Evolutionary conservation across 2,329 filamentous ascomycete genomes (phyloP).

Genomic region (Coniochaeta sp.): DNA sequence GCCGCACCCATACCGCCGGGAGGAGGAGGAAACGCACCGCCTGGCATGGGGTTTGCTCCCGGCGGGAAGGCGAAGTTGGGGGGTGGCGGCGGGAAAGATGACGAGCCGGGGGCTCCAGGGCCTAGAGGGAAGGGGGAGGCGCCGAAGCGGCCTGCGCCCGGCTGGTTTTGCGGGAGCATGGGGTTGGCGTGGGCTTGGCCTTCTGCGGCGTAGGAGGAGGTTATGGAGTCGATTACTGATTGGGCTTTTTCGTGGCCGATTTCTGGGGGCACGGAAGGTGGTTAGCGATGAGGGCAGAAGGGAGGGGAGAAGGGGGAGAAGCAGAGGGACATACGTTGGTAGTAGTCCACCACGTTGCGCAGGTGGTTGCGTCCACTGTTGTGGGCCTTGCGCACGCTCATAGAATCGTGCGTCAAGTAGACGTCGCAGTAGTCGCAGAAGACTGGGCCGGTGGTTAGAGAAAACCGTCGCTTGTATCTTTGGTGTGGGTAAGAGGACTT

Average conservation of each 20-base stretch:
- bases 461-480: neutral
- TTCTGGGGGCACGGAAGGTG: constrained; percentile 45
- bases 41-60: constrained; percentile 25
- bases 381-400: constrained; percentile 98
- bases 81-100: constrained; percentile 23
- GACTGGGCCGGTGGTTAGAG: constrained; percentile 39
- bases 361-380: constrained; percentile 95
- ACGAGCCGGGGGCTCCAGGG: constrained; percentile 22
- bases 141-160: constrained; percentile 44
- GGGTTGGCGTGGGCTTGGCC: constrained; percentile 83
- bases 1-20: constrained; percentile 17
- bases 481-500: constrained; percentile 32
- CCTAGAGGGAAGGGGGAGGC: constrained; percentile 41
- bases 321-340: constrained; percentile 78
- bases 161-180: constrained; percentile 67
- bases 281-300: constrained; percentile 7
- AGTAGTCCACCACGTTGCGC: constrained; percentile 97
- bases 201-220: constrained; percentile 88
- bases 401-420: constrained; percentile 98
- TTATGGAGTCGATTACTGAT: constrained; percentile 97
- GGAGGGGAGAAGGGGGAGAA: neutral
- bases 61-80: constrained; percentile 49
- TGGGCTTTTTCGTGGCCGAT: constrained; percentile 98
- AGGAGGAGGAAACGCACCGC: constrained; percentile 26
- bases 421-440: constrained; percentile 99